Base-by-base conservation (phyloP, 305 asterid species). In the Withania somnifera region DNA sequence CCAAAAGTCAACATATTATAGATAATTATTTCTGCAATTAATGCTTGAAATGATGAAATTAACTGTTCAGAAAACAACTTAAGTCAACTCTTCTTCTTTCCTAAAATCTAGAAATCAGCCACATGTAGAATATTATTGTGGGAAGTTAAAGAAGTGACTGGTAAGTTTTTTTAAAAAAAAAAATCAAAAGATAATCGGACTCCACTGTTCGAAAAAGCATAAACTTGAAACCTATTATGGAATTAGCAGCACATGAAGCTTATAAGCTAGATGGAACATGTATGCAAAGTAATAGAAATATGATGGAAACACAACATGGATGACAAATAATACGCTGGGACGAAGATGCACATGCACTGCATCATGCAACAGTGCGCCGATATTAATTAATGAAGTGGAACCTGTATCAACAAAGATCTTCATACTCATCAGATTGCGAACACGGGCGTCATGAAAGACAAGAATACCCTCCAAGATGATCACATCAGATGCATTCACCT, bases 341-440 rank as follows among this genome's bases (percentile, higher is more conserved):
- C 4, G 40, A 36, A n/a, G 52, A 67, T 36, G 28, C 76, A 6
- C 20, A 69, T 11, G 28, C 14, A 78, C 32, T 30, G 17, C 28
- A 61, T 22, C 57, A 73, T 71, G 28, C 7, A 66, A 15, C 64
- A 64, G 22, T 45, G 45, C 15, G 34, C 40, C 6, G 47, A 67
- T 28, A 56, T 45, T 15, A 17, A 34, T 77, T 38, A 80, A 83
- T 76, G 90, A 83, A 76, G 80, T 86, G 84, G 83, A 71, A 94
- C 99, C 99, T 85, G 98, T 90, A 88, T 96, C 99, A 82, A 96
- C 98, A 86, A 96, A 96, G 85, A 96, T 91, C 92, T 96, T 96
- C 99, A 96, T 94, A 83, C 90, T 96, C 99, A 96, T 96, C 83
- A 94, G 88, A 87, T 91, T 92, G 36, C 98, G 97, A 45, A 96